Evolutionary conservation across 176 grass and related monocot genomes (phyloP).

Genomic region (Ananas comosus): DNA sequence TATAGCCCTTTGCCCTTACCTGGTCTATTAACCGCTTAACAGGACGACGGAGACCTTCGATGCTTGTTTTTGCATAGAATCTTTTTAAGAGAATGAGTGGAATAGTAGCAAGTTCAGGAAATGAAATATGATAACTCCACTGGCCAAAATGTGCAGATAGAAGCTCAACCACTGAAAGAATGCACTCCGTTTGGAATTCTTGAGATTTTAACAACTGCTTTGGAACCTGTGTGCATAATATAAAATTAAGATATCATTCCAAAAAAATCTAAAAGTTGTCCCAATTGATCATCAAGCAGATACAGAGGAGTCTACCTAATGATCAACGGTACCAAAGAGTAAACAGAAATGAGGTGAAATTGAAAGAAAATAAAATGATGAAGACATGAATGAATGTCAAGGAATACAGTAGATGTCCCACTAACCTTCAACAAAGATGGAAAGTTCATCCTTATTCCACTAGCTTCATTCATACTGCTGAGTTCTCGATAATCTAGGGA

Average conservation of each 20-base stretch:
- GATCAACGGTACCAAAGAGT: background rate
- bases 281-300: conserved; percentile 2
- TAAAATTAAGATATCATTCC: conserved; percentile 12
- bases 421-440: conserved; percentile 74
- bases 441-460: conserved; percentile 38
- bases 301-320: background rate
- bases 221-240: conserved; percentile 39
- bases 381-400: background rate
- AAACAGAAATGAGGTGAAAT: conserved; percentile 1
- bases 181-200: conserved; percentile 56
- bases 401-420: background rate
- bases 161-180: conserved; percentile 55
- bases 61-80: conserved; percentile 41
- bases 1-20: conserved; percentile 27
- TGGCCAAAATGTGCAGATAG: conserved; percentile 67
- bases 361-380: background rate
- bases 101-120: conserved; percentile 79
- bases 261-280: background rate
- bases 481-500: conserved; percentile 59
- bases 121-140: conserved; percentile 92
- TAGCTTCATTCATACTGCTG: conserved; percentile 28
- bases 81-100: conserved; percentile 80
- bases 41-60: conserved; percentile 47
- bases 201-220: conserved; percentile 56
- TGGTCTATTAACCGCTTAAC: conserved; percentile 76